Evolutionary conservation across 2,329 filamentous ascomycete species (phyloP), one percentile per base, ranked within the genome.

Genomic region (Albophoma yamanashiensis): DNA sequence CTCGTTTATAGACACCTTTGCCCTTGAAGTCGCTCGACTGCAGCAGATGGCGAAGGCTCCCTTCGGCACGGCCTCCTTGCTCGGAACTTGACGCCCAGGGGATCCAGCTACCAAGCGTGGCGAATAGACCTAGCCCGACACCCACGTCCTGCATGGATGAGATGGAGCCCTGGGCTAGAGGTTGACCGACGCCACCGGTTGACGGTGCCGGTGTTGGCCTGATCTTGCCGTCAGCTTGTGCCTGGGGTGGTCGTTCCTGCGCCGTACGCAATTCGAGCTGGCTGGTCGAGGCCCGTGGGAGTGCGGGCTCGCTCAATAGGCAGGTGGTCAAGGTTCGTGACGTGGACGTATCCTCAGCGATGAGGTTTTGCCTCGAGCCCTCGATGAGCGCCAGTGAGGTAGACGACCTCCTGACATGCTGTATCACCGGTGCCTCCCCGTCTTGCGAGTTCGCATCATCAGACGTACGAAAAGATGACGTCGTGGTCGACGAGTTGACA

Each of bases 301-400:
- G 68, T n/a, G 83, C 82, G 4, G 80, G 83, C 58, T 82, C 78
- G 64, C 84, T 78, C 8, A 84, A 71, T 14, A 87, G 73, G 22
- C 75, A 75, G 1, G 73, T 71, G 7, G 75, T 70, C 1, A 76
- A 74, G 3, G 65, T 66, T 20, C 73, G 69, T 1, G 73, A 74
- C 8, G 71, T 68, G 12, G 67, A 57, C 2, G 63, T 58, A 53
- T 73, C 70, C 5, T 64, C 64, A 5, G 68, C 59, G 4, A 66
- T 59, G n/a, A 69, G 63, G 56, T 69, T 70, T 53, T 75, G 68
- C 42, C 68, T 72, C 65, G 67, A 74, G 66, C 65, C 66, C 52
- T 75, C 73, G 20, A 75, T 74, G 59, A 76, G 71, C 36, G 73
- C 74, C 45, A 76, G 60, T 4, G 74, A 74, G 8, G 68, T 65